A percentile compares a stretch with the other conserved stretches of the same genome.
These are phyloP conservation scores for Papiliotrema flavescens DNA, from an alignment of 1,284 basidiomycete species.

Conservation along the genomic window DNA sequence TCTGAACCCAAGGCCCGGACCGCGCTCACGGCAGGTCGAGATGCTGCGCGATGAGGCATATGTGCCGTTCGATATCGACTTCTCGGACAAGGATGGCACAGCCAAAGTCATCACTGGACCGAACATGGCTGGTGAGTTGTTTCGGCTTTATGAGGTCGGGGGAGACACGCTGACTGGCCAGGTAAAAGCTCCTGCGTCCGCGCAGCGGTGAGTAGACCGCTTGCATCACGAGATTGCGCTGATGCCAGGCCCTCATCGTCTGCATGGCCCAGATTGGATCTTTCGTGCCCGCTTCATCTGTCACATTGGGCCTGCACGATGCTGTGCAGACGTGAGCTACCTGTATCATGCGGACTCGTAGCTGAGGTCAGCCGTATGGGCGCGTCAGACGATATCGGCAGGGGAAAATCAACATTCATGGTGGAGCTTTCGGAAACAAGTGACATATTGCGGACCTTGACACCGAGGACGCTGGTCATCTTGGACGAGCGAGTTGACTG, in stretches of 20 bases:
- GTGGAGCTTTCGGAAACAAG: constrained; percentile 92
- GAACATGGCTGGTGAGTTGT: constrained; percentile 53
- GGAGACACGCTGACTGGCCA: constrained; percentile 2
- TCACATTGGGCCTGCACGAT: constrained; percentile 73
- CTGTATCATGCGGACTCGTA: constrained; percentile 4
- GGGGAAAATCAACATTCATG: constrained; percentile 90
- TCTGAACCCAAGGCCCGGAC: constrained; percentile 62
- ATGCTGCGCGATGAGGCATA: constrained; percentile 69
- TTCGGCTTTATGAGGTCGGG: no score
- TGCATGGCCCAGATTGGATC: constrained; percentile 56
- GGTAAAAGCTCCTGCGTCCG: constrained; percentile 47
- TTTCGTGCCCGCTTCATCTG: constrained; percentile 63
- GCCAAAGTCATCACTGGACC: constrained; percentile 68
- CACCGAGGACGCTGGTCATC: constrained; percentile 71
- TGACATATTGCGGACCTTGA: constrained; percentile 75
- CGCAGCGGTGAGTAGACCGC: constrained; percentile 26
- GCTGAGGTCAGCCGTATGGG: constrained; percentile 34
- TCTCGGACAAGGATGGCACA: constrained; percentile 51
- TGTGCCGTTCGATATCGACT: constrained; percentile 57
- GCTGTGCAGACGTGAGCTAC: constrained; percentile 83
- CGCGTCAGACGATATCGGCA: constrained; percentile 78
- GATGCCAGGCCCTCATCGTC: constrained; percentile 34
- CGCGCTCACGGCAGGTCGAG: constrained; percentile 65
- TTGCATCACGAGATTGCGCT: background rate
- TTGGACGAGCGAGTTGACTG: constrained; percentile 58